phyloP scores from a whole-genome alignment of 2,329 filamentous ascomycete genomes.

The Phaeosphaeriaceae sp. region DNA sequence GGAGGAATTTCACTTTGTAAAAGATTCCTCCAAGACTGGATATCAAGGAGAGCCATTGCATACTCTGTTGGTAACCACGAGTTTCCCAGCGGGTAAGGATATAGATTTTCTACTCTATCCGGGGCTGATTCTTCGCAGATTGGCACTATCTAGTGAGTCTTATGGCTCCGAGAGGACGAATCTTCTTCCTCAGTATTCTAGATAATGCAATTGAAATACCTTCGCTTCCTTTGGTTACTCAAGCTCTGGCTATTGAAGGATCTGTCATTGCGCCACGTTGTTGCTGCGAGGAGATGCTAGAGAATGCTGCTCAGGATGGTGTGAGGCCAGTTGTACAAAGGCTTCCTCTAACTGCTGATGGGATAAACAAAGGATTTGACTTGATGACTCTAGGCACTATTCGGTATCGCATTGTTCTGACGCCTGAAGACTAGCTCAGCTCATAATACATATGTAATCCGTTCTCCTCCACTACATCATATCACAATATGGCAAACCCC shows the following conservation, averaged over 20 bases:
- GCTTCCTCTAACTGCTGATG: not conserved
- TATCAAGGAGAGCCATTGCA: not conserved
- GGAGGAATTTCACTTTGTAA: constrained; percentile 54
- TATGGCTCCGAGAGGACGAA: too few relatives aligned
- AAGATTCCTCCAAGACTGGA: not conserved
- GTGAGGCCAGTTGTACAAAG: not conserved
- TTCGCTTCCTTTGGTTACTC: not conserved
- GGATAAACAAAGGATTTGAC: not conserved
- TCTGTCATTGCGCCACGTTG: not conserved
- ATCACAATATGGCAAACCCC: too few relatives aligned
- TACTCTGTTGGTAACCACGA: not conserved
- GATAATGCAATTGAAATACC: not conserved
- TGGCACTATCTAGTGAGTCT: too few relatives aligned
- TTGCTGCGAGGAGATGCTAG: not conserved
- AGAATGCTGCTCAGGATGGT: not conserved
- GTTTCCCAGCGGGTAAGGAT: not conserved
- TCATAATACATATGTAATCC: too few relatives aligned
- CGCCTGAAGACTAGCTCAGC: not conserved
- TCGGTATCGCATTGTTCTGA: not conserved
- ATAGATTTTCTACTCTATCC: too few relatives aligned
- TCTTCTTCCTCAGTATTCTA: too few relatives aligned
- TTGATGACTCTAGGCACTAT: not conserved
- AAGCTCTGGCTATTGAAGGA: not conserved
- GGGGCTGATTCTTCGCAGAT: too few relatives aligned
- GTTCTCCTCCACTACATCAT: too few relatives aligned